Percentiles rank a stretch among this genome's conserved stretches.
phyloP scores from a whole-genome alignment of 108 stramenopile genomes.

The Mayamaea pseudoterrestris region DNA sequence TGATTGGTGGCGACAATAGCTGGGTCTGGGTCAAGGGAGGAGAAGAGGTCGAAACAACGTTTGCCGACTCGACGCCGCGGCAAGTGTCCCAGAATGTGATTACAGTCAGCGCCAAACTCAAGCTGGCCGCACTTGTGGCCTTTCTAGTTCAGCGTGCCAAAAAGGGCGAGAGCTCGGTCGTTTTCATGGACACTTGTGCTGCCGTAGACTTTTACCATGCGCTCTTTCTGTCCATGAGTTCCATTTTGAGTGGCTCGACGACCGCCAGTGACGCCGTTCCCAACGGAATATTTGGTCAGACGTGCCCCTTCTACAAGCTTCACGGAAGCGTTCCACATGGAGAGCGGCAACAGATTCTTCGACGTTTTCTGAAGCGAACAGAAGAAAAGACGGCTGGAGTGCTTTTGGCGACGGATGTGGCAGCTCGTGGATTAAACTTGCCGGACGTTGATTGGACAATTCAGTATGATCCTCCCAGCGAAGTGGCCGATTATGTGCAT shows the following conservation, averaged over 20 bases:
- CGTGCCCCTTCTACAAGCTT: slow-evolving; percentile 50
- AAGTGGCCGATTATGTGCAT: slow-evolving; percentile 84
- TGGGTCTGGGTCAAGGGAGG: slow-evolving; percentile 51
- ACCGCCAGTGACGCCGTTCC: slow-evolving; percentile 1
- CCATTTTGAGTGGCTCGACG: slow-evolving; percentile 22
- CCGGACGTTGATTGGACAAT: slow-evolving; percentile 81
- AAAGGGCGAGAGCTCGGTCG: slow-evolving; percentile 67
- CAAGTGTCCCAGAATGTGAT: slow-evolving; percentile 86
- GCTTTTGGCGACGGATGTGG: slow-evolving; percentile 84
- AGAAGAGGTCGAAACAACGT: slow-evolving; percentile 12
- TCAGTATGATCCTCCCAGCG: slow-evolving; percentile 88
- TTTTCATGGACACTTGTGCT: slow-evolving; percentile 92
- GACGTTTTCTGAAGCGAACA: slow-evolving; percentile 28
- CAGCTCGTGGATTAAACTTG: slow-evolving; percentile 89
- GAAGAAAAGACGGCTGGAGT: slow-evolving; percentile 29
- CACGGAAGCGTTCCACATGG: slow-evolving; percentile 80
- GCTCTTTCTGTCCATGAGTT: slow-evolving; percentile 44
- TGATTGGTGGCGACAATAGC: slow-evolving; percentile 35
- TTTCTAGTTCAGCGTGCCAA: slow-evolving; percentile 67
- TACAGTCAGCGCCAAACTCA: slow-evolving; percentile 81
- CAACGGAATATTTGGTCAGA: slow-evolving; percentile 43
- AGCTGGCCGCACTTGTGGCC: slow-evolving; percentile 74
- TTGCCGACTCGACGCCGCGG: slow-evolving; percentile 60
- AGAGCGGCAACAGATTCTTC: slow-evolving; percentile 47
- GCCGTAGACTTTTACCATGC: slow-evolving; percentile 87